Evolutionary conservation across 2,329 filamentous ascomycete species (phyloP).

Genomic region (Rhynchosporium graminicola): DNA sequence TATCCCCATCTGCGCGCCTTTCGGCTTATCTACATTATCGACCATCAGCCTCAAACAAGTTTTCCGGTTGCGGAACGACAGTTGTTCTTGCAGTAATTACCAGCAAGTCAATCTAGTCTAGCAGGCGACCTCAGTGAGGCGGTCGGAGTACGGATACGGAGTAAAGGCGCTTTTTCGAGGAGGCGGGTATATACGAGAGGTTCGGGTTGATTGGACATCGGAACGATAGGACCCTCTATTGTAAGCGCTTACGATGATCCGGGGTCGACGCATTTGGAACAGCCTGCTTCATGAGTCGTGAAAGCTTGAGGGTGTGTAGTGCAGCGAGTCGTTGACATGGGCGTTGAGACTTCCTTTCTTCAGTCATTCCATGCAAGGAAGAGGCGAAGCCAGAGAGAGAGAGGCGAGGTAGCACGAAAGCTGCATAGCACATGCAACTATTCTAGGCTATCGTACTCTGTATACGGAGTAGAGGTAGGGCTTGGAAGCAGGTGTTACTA

Average conservation of each 20-base stretch:
- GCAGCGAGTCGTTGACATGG: neutral
- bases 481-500: neutral
- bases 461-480: neutral
- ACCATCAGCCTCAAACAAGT: slow-evolving; percentile 25
- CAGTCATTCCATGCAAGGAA: neutral
- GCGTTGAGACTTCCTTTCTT: neutral
- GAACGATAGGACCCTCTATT: slow-evolving; percentile 16
- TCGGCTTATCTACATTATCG: neutral
- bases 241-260: slow-evolving; percentile 28
- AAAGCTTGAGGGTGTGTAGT: neutral
- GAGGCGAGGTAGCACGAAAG: slow-evolving; percentile 1
- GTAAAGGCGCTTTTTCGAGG: neutral
- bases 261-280: slow-evolving; percentile 25
- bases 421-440: neutral
- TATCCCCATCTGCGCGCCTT: neutral
- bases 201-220: slow-evolving; percentile 17
- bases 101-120: slow-evolving; percentile 11
- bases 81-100: neutral
- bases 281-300: slow-evolving; percentile 7
- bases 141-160: neutral
- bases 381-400: slow-evolving; percentile 1
- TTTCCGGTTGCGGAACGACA: slow-evolving; percentile 12
- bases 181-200: slow-evolving; percentile 25
- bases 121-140: slow-evolving; percentile 12
- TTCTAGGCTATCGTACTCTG: neutral